These are phyloP conservation scores for Starmerella khaoyaiensis DNA, from an alignment of 805 yeast genomes.

Conservation along the genomic window DNA sequence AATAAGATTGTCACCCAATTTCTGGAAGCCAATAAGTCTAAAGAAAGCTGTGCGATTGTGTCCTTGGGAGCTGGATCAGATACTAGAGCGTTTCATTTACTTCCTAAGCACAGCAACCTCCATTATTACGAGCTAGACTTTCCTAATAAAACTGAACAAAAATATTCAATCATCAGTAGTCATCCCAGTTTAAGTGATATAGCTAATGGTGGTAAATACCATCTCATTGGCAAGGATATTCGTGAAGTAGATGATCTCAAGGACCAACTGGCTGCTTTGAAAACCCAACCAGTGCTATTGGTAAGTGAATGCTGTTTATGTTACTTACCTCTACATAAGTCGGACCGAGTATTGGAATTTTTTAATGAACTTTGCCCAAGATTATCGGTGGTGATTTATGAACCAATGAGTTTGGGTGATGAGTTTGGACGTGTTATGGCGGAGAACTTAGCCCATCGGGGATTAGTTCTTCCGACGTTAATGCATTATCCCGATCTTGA, in stretches of 20 bases:
- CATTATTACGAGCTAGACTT: conserved; percentile 54
- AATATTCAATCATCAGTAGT: conserved; percentile 36
- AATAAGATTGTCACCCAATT: conserved; percentile 33
- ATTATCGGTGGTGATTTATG: conserved; percentile 41
- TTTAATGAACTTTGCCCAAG: conserved; percentile 29
- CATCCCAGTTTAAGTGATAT: conserved; percentile 25
- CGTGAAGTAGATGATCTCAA: conserved; percentile 29
- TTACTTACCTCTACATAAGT: conserved; percentile 43
- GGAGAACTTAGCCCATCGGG: conserved; percentile 45
- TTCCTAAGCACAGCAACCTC: conserved; percentile 29
- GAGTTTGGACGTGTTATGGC: conserved; percentile 60
- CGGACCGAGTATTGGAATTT: conserved; percentile 34
- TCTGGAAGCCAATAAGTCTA: conserved; percentile 20
- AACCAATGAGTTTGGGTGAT: conserved; percentile 52
- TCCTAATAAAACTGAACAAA: conserved; percentile 38
- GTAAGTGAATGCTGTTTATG: conserved; percentile 69
- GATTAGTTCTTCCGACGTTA: conserved; percentile 49
- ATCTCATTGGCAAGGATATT: conserved; percentile 44
- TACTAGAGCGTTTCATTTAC: conserved; percentile 45
- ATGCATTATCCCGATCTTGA: conserved; percentile 38
- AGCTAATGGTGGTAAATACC: conserved; percentile 30
- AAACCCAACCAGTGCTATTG: conserved; percentile 41
- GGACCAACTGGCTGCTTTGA: not conserved
- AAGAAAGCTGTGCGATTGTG: conserved; percentile 34
- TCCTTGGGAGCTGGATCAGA: conserved; percentile 78